Evolutionary conservation across 2,329 filamentous ascomycete genomes (phyloP).

Genomic region (Colletotrichum incanum): DNA sequence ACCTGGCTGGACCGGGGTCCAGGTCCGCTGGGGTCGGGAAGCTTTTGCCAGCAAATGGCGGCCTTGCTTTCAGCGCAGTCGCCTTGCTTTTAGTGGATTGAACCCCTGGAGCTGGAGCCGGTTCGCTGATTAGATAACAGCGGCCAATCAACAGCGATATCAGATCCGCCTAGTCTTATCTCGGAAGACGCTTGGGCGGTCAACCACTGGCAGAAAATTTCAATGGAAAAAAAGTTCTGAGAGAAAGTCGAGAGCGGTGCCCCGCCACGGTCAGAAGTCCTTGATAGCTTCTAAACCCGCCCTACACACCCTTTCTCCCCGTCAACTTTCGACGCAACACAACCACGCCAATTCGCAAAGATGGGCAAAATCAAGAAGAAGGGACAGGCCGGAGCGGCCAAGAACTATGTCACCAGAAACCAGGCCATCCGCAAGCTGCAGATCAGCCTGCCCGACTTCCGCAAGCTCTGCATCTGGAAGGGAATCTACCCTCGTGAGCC

Average conservation of each 20-base stretch:
- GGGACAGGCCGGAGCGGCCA: conserved; percentile 91
- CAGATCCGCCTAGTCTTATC: not conserved
- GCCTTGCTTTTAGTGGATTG: conserved; percentile 35
- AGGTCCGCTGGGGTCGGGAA: conserved; percentile 15
- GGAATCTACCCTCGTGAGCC: conserved; percentile 99
- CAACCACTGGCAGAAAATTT: conserved; percentile 45
- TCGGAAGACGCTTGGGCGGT: conserved; percentile 40
- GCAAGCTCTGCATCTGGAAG: conserved; percentile 99
- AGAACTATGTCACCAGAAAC: conserved; percentile 98
- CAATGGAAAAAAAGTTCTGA: conserved; percentile 51
- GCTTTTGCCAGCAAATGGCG: conserved; percentile 29
- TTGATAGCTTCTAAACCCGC: conserved; percentile 42
- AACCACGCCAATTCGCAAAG: conserved; percentile 40
- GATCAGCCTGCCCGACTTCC: conserved; percentile 96
- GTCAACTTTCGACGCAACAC: conserved; percentile 42
- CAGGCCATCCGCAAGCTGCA: conserved; percentile 98
- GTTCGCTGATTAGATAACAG: conserved; percentile 36
- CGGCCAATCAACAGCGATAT: conserved; percentile 12
- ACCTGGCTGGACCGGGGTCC: conserved; percentile 45
- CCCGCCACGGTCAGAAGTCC: conserved; percentile 49
- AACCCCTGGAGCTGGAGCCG: conserved; percentile 36
- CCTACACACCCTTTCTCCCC: conserved; percentile 34
- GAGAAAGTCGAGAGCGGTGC: conserved; percentile 49
- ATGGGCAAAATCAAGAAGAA: conserved; percentile 93
- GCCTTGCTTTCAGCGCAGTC: conserved; percentile 24